These are phyloP conservation scores for Chondrus crispus DNA, from an alignment of 23 red algal genomes.

Conservation along the genomic window DNA sequence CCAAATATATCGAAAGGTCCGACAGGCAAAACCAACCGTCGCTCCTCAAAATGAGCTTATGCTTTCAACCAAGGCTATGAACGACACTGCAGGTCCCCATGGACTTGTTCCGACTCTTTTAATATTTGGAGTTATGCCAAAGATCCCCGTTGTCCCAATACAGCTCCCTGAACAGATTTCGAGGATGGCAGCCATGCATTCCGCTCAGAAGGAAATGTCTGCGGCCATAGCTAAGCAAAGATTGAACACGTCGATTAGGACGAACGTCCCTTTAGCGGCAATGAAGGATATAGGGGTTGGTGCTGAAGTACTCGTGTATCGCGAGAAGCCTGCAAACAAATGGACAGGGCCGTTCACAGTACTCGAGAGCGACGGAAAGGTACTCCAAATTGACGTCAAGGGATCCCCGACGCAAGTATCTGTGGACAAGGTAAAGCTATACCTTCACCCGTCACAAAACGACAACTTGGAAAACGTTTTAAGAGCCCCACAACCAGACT, in stretches of 20 bases:
- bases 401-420: not conserved
- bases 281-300: not conserved
- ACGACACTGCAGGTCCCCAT: not conserved
- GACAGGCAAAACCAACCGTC: not conserved
- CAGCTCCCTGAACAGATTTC: not conserved
- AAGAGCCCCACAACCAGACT: too few relatives aligned
- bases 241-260: not conserved
- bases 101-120: not conserved
- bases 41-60: too few relatives aligned
- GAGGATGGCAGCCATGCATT: not conserved
- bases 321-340: not conserved
- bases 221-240: too few relatives aligned
- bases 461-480: not conserved
- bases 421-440: constrained; percentile 11
- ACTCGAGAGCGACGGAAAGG: not conserved
- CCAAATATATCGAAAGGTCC: not conserved
- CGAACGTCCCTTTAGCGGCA: not conserved
- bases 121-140: not conserved
- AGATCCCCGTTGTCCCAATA: not conserved
- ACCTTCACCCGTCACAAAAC: not conserved
- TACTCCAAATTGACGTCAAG: not conserved
- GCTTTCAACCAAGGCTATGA: not conserved
- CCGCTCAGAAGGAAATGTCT: not conserved
- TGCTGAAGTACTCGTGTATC: not conserved
- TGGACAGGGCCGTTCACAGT: not conserved